These are phyloP conservation scores for Chytriomyces confervae DNA, from an alignment of 192 early-diverging fungal genomes.

Conservation along the genomic window DNA sequence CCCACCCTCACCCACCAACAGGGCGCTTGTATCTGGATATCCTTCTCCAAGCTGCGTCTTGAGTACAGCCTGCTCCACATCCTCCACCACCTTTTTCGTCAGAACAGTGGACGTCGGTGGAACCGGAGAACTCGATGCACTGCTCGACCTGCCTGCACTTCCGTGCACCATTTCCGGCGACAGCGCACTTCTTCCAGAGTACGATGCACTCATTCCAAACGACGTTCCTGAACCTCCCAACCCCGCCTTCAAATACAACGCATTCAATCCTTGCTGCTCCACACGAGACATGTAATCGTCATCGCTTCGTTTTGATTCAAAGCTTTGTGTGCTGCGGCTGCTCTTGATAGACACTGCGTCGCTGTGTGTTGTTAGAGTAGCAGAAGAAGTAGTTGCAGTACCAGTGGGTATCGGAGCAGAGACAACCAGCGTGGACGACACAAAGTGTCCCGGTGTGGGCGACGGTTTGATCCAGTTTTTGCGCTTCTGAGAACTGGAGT, in stretches of 20 bases:
- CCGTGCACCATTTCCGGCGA: not conserved
- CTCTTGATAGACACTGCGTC: not conserved
- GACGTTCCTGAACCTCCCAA: not conserved
- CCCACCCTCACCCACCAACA: slow-evolving; percentile 3
- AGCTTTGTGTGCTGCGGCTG: not conserved
- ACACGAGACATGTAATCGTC: not conserved
- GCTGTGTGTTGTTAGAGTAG: not conserved
- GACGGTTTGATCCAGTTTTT: not conserved
- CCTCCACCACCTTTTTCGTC: slow-evolving; percentile 1
- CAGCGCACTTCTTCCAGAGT: not conserved
- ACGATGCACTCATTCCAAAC: not conserved
- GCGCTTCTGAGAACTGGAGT: too few species aligned
- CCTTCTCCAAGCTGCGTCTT: slow-evolving; percentile 11
- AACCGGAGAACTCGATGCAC: not conserved
- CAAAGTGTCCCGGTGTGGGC: not conserved
- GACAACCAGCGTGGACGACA: not conserved
- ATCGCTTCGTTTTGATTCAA: not conserved
- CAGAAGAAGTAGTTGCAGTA: not conserved
- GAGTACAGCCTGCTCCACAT: not conserved
- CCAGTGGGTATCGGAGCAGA: not conserved
- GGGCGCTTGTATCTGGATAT: slow-evolving; percentile 14
- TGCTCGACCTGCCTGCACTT: not conserved
- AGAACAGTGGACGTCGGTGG: not conserved
- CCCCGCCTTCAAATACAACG: not conserved
- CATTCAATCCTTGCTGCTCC: not conserved